phyloP scores from a whole-genome alignment of 805 yeast species.

The Tetrapisispora iriomotensis region DNA sequence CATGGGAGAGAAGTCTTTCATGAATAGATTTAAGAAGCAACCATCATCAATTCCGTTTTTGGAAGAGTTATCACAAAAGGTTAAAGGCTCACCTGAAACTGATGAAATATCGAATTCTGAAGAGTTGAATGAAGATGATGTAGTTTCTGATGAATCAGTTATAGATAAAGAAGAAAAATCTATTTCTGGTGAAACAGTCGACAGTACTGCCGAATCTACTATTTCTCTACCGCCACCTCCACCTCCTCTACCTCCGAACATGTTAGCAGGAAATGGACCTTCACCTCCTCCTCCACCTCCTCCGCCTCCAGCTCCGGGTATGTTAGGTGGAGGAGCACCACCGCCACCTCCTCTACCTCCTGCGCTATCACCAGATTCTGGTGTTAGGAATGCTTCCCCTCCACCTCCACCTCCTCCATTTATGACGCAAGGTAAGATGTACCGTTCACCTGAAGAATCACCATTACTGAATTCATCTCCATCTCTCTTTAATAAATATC shows the following conservation, averaged over 20 bases:
- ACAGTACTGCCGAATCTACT: constrained; percentile 3
- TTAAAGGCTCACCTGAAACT: constrained; percentile 3
- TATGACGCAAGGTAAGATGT: not conserved
- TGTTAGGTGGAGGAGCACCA: constrained; percentile 2
- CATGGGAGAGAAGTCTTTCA: constrained; percentile 16
- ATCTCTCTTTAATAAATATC: constrained; percentile 38
- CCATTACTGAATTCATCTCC: constrained; percentile 29
- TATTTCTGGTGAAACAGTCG: not conserved
- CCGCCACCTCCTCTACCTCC: constrained; percentile 30
- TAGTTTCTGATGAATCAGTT: constrained; percentile 2
- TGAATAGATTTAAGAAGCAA: constrained; percentile 24
- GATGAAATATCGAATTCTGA: not conserved
- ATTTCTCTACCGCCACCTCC: constrained; percentile 14
- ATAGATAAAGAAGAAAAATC: not conserved
- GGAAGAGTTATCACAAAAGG: constrained; percentile 19
- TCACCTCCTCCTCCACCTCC: constrained; percentile 16
- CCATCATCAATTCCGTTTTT: constrained; percentile 17
- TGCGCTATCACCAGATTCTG: constrained; percentile 31
- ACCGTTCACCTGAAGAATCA: constrained; percentile 10
- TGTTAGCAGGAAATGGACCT: constrained; percentile 7
- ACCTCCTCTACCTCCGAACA: constrained; percentile 20
- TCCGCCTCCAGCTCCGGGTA: constrained; percentile 17
- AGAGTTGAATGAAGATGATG: too few species aligned
- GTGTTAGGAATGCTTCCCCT: constrained; percentile 23
- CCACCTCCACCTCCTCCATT: constrained; percentile 31